Conservation (phyloP, 176 grass and related monocot species). For the Dactylis glomerata region DNA sequence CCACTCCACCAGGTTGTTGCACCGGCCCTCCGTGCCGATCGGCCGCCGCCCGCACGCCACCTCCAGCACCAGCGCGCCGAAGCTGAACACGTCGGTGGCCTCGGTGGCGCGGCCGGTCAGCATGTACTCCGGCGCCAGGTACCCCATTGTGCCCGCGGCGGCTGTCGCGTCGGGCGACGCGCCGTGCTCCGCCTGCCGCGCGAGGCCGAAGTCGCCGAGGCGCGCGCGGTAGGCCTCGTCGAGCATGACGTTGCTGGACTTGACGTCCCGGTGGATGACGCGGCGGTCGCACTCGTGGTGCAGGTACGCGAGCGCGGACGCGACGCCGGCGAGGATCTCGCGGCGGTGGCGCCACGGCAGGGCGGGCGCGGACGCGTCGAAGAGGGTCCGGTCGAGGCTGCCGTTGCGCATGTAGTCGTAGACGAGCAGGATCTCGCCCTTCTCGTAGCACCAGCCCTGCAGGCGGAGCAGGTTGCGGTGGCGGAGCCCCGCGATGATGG, state of each 20-base stretch:
- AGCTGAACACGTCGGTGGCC: slow-evolving; percentile 87
- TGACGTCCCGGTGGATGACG: slow-evolving; percentile 98
- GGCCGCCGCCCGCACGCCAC: slow-evolving; percentile 73
- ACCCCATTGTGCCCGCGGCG: slow-evolving; percentile 86
- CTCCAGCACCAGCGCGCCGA: slow-evolving; percentile 69
- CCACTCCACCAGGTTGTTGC: slow-evolving; percentile 80
- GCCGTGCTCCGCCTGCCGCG: slow-evolving; percentile 81
- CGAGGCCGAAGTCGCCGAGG: slow-evolving; percentile 87
- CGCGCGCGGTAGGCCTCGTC: slow-evolving; percentile 75
- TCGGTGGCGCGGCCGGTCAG: slow-evolving; percentile 86
- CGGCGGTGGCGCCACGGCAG: slow-evolving; percentile 69
- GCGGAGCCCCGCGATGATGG: slow-evolving; percentile 93
- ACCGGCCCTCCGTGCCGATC: slow-evolving; percentile 44
- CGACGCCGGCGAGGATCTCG: slow-evolving; percentile 74
- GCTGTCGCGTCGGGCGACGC: slow-evolving; percentile 77
- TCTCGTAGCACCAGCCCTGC: slow-evolving; percentile 91
- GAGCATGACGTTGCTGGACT: slow-evolving; percentile 98
- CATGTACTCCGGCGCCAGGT: slow-evolving; percentile 95
- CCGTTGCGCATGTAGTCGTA: slow-evolving; percentile 99
- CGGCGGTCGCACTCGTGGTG: slow-evolving; percentile 88
- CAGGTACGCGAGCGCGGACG: slow-evolving; percentile 87
- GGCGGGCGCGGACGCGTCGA: slow-evolving; percentile 38
- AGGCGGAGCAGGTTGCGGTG: slow-evolving; percentile 91
- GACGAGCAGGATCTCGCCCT: slow-evolving; percentile 85
- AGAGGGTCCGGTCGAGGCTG: slow-evolving; percentile 84